These are phyloP conservation scores for Diversispora eburnea DNA, from an alignment of 192 early-diverging fungal genomes.

Conservation along the genomic window DNA sequence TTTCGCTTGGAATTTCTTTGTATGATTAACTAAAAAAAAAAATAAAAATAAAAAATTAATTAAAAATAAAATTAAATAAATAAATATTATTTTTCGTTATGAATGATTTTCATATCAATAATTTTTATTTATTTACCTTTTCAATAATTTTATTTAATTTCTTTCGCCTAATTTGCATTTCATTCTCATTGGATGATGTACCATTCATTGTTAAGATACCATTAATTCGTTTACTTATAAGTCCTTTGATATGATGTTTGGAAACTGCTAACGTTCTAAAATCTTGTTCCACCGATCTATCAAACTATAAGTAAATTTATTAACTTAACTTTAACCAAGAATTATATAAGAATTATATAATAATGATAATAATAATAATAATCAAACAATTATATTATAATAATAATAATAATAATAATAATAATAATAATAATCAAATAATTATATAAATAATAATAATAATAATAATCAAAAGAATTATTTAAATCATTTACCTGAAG, in stretches of 20 bases:
- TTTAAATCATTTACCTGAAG: constrained; percentile 21
- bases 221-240: constrained; percentile 24
- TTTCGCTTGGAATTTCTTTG: background rate
- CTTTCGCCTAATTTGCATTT: background rate
- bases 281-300: constrained; percentile 28
- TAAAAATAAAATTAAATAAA: background rate
- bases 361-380: too few relatives aligned
- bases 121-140: constrained; percentile 16
- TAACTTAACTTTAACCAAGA: background rate
- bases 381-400: background rate
- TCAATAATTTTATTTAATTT: constrained; percentile 14
- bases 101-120: background rate
- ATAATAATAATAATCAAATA: background rate
- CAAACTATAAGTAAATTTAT: constrained; percentile 19
- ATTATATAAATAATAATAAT: background rate
- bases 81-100: too few relatives aligned
- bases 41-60: background rate
- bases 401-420: background rate
- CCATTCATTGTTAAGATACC: constrained; percentile 7
- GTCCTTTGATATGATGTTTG: constrained; percentile 25
- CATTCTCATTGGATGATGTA: background rate
- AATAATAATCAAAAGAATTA: background rate
- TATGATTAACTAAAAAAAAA: background rate
- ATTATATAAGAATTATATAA: background rate
- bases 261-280: constrained; percentile 17